Base-by-base conservation (phyloP, 176 grass and related monocot species). In the Phoenix roebelenii region DNA sequence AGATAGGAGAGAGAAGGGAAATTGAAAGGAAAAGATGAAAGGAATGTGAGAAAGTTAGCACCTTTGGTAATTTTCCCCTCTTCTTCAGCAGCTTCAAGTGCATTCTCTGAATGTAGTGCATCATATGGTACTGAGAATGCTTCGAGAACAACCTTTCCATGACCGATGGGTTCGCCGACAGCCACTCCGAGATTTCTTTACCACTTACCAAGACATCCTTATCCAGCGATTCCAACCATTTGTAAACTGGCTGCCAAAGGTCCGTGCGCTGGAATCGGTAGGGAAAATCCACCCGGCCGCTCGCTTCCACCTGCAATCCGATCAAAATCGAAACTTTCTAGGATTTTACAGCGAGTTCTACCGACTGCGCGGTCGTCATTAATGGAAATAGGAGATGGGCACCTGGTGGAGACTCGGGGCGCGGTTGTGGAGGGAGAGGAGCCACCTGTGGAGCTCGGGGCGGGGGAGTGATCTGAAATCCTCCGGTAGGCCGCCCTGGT, bases 71-170 rank as follows among this genome's bases (percentile, higher is more conserved):
- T 67, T 97, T 97, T 5, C 92, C 92, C 72, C 60, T 87, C 73
- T 91, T 97, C 74, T 97, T 97, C 65, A 97, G 69, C 80, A 97
- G 64, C 51, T 97, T 97, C 78, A 97, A 77, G 54, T 91, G 92
- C 92, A 97, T 85, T 74, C 92, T 82, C 75, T 97, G 92, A 52
- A 80, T 91, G 70, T 91, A 97, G 68, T 97, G 92, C 65, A 88
- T 87, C 79, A 91, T 77, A 77, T 97, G 92, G 55, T 97, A 97
- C 19, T 83, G 89, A 24, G 92, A 97, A 70, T 91, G 92, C 80
- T 91, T 97, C 72, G 90, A 77, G 23, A 90, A 74, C 73, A 97
- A 60, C 69, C 61, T 87, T 23, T 85, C 75, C 51, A 85, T 74
- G 70, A 88, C 77, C 19, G 72, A 70, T 2, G 78, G 87, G 50